Conservation (phyloP, 257 asterid genomes). For the Petrea volubilis region DNA sequence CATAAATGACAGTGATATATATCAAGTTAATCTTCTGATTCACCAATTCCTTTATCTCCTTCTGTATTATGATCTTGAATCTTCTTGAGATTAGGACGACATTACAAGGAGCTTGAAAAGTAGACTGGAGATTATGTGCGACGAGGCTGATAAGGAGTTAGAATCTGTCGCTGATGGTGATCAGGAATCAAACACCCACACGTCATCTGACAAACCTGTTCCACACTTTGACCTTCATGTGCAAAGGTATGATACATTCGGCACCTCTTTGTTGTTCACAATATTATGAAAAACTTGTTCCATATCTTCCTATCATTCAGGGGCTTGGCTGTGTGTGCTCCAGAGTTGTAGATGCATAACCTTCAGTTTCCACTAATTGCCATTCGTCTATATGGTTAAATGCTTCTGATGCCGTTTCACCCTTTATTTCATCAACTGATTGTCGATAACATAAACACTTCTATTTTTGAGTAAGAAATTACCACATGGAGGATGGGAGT, state of each 20-base stretch:
- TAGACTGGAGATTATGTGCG: conserved; percentile 81
- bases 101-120: conserved; percentile 77
- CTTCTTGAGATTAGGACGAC: conserved; percentile 68
- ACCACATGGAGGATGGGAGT: background rate
- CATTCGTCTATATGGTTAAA: conserved; percentile 8
- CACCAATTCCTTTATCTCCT: conserved; percentile 11
- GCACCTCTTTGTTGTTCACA: conserved; percentile 14
- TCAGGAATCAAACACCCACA: conserved; percentile 34
- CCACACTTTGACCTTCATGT: conserved; percentile 51
- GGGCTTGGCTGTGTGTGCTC: conserved; percentile 1
- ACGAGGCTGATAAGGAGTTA: conserved; percentile 68
- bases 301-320: conserved; percentile 9
- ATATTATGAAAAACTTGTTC: conserved; percentile 6
- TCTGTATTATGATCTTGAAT: conserved; percentile 23
- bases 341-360: conserved; percentile 5
- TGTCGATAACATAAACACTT: background rate
- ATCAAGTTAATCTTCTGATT: conserved; percentile 15
- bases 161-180: conserved; percentile 40
- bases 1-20: conserved; percentile 9
- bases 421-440: background rate
- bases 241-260: conserved; percentile 48
- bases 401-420: conserved; percentile 1
- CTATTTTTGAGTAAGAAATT: conserved; percentile 8
- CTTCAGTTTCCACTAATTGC: background rate
- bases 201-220: conserved; percentile 40